Evolutionary conservation across 1,284 basidiomycete species (phyloP), one percentile per base, ranked within the genome.

Genomic region (Microbotryum intermedium): DNA sequence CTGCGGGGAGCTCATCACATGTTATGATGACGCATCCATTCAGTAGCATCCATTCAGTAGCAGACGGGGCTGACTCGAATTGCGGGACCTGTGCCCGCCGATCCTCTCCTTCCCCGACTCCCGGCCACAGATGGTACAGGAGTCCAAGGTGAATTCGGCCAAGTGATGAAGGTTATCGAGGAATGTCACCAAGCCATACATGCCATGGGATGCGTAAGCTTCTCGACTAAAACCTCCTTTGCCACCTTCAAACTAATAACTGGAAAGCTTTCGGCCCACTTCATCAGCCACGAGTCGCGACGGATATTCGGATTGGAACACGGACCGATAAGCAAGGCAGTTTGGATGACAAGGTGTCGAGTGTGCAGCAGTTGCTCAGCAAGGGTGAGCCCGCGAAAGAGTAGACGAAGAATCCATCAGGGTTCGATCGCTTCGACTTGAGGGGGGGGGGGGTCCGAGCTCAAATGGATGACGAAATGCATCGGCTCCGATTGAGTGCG

Each of bases 221-320:
- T 74, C 28, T n/a, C n/a, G n/a, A n/a, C n/a, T n/a, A n/a, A n/a
- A n/a, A n/a, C n/a, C n/a, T n/a, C n/a, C n/a, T n/a, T n/a, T n/a
- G n/a, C n/a, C n/a, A n/a, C n/a, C n/a, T n/a, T n/a, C n/a, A n/a
- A n/a, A n/a, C n/a, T n/a, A n/a, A n/a, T 34, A 13, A 34, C 10
- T 11, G 34, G 16, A 34, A 34, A 34, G 3, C 34, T 11, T 34
- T 34, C 34, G 34, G 34, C 10, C 34, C 13, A 39, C 34, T 4
- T 39, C 34, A 39, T 16, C 34, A 39, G 34, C 34, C 34, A 11
- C 34, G 34, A 39, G 16, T 39, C 34, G 34, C 34, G 5, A 91
- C 90, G 8, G 91, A 95, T 74, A 87, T 95, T 61, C 85, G 91
- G 30, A 92, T 95, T 59, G 91, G 91, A 48, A 95, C 91, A 0